Percentiles rank a stretch among this genome's conserved stretches.
These are phyloP conservation scores for Calocybe indica DNA, from an alignment of 768 basidiomycete genomes.

Conservation along the genomic window DNA sequence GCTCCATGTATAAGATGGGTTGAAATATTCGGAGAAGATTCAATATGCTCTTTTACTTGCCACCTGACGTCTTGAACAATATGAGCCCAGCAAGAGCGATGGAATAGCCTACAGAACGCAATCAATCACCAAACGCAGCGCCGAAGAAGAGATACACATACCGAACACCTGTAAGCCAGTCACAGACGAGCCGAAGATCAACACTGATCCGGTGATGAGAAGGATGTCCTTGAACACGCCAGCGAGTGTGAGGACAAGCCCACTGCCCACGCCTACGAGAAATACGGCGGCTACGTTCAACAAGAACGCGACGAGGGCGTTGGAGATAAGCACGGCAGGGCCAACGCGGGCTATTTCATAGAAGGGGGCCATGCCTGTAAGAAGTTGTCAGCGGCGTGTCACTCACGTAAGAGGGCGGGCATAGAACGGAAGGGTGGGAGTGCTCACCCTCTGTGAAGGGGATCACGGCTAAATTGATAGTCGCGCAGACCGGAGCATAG, in stretches of 20 bases:
- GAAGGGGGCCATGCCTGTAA: conserved; percentile 61
- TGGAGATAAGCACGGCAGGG: conserved; percentile 67
- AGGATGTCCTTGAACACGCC: conserved; percentile 98
- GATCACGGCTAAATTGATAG: conserved; percentile 78
- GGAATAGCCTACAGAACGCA: conserved; percentile 60
- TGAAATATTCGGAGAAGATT: neutral
- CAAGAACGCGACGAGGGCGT: conserved; percentile 83
- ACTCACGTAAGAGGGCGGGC: neutral
- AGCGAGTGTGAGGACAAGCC: conserved; percentile 86
- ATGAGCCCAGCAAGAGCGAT: conserved; percentile 83
- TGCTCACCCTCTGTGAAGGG: conserved; percentile 83
- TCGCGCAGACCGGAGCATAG: conserved; percentile 92
- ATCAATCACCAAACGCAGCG: conserved; percentile 1
- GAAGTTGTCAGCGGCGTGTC: neutral
- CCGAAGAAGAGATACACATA: conserved; percentile 17
- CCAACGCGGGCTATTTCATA: conserved; percentile 61
- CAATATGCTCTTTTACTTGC: conserved; percentile 33
- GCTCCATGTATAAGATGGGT: neutral
- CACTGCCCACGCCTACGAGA: conserved; percentile 83
- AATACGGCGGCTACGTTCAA: conserved; percentile 94
- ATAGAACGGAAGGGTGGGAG: neutral
- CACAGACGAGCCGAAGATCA: conserved; percentile 76
- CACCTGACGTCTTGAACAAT: conserved; percentile 73
- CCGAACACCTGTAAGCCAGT: conserved; percentile 84
- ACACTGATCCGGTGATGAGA: conserved; percentile 85